Conservation (phyloP, 192 early-diverging fungal species). For the Coemansia sp. region DNA sequence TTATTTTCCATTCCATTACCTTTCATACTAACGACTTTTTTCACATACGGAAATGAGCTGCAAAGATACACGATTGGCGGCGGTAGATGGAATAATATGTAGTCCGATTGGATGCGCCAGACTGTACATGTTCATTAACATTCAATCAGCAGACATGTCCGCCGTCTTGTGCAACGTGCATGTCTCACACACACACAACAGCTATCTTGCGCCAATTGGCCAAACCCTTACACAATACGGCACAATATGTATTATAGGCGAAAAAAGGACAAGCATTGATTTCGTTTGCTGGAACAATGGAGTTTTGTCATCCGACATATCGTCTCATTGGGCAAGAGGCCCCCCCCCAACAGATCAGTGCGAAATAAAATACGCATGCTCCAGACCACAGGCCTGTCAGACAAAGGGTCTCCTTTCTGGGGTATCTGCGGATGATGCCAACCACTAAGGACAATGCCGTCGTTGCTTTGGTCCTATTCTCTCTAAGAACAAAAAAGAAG, state of each 20-base stretch:
- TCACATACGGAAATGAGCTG: neutral
- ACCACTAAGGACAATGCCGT: neutral
- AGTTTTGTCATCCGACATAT: constrained; percentile 1
- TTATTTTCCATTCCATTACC: neutral
- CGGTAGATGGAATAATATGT: neutral
- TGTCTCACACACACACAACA: neutral
- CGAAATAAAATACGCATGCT: neutral
- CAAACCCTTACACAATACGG: neutral
- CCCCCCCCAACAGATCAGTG: neutral
- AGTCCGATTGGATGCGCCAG: neutral
- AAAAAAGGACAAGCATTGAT: neutral
- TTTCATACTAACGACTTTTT: neutral
- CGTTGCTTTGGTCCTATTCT: neutral
- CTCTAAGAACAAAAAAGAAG: too few species aligned
- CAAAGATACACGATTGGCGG: neutral
- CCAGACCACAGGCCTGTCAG: neutral
- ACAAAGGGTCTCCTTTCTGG: neutral
- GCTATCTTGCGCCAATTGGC: neutral
- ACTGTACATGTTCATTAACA: neutral
- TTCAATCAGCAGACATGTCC: neutral
- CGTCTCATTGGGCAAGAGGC: neutral
- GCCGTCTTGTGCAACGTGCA: neutral
- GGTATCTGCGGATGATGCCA: neutral
- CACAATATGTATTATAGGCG: too few species aligned
- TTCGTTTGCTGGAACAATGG: neutral